Evolutionary conservation across 2,329 filamentous ascomycete genomes (phyloP), one percentile per base, ranked within the genome.

Genomic region (Trichoderma breve): DNA sequence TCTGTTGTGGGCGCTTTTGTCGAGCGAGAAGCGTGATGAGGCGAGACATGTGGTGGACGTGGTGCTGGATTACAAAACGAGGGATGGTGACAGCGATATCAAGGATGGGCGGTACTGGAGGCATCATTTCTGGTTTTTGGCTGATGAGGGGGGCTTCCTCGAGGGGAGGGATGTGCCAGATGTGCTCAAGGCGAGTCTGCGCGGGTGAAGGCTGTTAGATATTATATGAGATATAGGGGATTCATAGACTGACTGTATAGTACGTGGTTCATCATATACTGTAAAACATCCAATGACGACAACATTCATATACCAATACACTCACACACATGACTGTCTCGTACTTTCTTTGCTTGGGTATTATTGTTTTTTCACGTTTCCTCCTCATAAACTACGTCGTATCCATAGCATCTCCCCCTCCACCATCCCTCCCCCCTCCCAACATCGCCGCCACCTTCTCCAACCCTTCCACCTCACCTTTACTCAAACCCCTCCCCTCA

Each of bases 401-500:
- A 36, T 80, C 78, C 79, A 80, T 79, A 24, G 15, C 14, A 18
- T 47, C 58, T 9, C 58, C 58, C 26, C 75, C 69, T 6, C 79
- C 21, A 24, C 43, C 51, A n/a, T 70, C 67, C 34, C 18, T 26
- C n/a, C 18, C 68, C 15, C 21, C 73, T 60, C 82, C 84, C 32
- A 90, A 77, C 64, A 87, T 76, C 4, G 81, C 79, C 28, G 85
- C 84, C 3, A 88, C 80, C 68, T 78, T 82, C 77, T 91, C 89
- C 73, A 91, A 73, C 8, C 85, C 86, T 73, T 89, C 87, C 1
- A 90, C 88, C 77, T 91, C 88, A 2, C 82, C 85, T 61, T 82
- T 82, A 2, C 80, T 84, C 15, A 89, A 75, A 32, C 80, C 84
- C 73, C 84, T 80, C 6, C 88, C 88, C 43, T 83, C 83, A 6